These are phyloP conservation scores for Syncephalastrum racemosum DNA, from an alignment of 371 early-diverging fungal species.

Conservation along the genomic window DNA sequence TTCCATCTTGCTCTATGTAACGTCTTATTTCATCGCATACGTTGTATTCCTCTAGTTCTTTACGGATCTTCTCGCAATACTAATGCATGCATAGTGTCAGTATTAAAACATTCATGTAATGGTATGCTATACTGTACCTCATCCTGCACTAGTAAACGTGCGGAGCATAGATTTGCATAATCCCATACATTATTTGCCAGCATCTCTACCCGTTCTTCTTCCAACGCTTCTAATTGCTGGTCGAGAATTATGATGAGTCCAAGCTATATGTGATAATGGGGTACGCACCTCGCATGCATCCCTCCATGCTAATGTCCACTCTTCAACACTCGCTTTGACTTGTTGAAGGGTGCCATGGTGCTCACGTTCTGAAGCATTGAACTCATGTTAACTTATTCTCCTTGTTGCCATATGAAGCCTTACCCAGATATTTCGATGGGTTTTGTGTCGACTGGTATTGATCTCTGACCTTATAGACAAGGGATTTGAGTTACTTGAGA, in stretches of 20 bases:
- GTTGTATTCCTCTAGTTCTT: slow-evolving; percentile 30
- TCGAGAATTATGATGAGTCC: neutral
- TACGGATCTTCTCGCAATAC: slow-evolving; percentile 41
- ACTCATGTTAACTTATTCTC: neutral
- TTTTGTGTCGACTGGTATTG: too few relatives aligned
- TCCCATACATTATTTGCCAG: slow-evolving; percentile 41
- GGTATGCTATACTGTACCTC: slow-evolving; percentile 22
- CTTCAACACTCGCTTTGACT: slow-evolving; percentile 29
- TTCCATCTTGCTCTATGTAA: slow-evolving; percentile 26
- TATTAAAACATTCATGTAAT: neutral
- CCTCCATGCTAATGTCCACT: slow-evolving; percentile 39
- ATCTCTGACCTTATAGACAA: too few relatives aligned
- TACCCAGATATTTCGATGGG: neutral
- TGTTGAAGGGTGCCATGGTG: slow-evolving; percentile 4
- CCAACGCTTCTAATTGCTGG: slow-evolving; percentile 30
- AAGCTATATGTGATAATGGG: neutral
- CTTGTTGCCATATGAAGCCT: neutral
- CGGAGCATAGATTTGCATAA: slow-evolving; percentile 43
- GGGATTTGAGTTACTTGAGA: neutral
- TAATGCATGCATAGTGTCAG: slow-evolving; percentile 4
- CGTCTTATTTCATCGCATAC: slow-evolving; percentile 29
- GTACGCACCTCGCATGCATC: slow-evolving; percentile 37
- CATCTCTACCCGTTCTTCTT: slow-evolving; percentile 40
- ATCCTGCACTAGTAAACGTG: slow-evolving; percentile 37
- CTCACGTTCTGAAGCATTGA: neutral